Evolutionary conservation across 2,329 filamentous ascomycete genomes (phyloP).

Genomic region (Penicillium sp.): DNA sequence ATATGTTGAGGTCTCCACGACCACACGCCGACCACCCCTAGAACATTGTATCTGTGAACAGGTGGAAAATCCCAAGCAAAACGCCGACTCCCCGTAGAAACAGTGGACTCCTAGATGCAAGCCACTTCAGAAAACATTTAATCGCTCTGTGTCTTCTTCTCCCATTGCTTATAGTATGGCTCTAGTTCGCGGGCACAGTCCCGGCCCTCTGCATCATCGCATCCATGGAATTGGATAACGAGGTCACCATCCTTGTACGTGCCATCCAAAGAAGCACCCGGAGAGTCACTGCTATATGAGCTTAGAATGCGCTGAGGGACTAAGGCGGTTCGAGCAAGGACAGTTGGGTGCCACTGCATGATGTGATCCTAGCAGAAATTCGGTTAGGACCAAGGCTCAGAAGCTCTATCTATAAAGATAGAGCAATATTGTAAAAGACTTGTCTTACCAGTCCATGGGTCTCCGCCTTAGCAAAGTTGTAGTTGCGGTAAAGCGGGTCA

Average conservation of each 20-base stretch:
- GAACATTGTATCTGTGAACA: slow-evolving; percentile 1
- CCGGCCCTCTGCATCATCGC: slow-evolving; percentile 45
- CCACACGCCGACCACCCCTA: slow-evolving; percentile 8
- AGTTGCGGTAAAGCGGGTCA: slow-evolving; percentile 82
- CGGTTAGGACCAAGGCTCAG: slow-evolving; percentile 21
- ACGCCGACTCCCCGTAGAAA: not conserved
- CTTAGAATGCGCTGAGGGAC: slow-evolving; percentile 81
- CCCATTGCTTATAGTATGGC: slow-evolving; percentile 42
- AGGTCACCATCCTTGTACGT: slow-evolving; percentile 77
- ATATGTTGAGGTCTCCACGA: slow-evolving; percentile 10
- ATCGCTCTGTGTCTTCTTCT: slow-evolving; percentile 24
- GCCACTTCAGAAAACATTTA: not conserved
- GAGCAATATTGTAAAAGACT: not conserved
- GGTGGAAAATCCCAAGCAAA: slow-evolving; percentile 1
- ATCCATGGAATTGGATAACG: slow-evolving; percentile 67
- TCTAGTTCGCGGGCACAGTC: slow-evolving; percentile 66
- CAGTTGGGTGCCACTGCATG: slow-evolving; percentile 92
- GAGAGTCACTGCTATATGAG: slow-evolving; percentile 55
- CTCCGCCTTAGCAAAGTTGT: slow-evolving; percentile 95
- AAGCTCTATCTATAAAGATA: not conserved
- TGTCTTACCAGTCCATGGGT: slow-evolving; percentile 70
- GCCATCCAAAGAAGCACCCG: slow-evolving; percentile 41
- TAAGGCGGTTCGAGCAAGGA: slow-evolving; percentile 78
- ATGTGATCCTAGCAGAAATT: slow-evolving; percentile 60
- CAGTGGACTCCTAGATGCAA: not conserved